Percentiles rank a stretch among this genome's conserved stretches.
Evolutionary conservation across 2,329 filamentous ascomycete genomes (phyloP).

Genomic region (Xylariaceae sp.): DNA sequence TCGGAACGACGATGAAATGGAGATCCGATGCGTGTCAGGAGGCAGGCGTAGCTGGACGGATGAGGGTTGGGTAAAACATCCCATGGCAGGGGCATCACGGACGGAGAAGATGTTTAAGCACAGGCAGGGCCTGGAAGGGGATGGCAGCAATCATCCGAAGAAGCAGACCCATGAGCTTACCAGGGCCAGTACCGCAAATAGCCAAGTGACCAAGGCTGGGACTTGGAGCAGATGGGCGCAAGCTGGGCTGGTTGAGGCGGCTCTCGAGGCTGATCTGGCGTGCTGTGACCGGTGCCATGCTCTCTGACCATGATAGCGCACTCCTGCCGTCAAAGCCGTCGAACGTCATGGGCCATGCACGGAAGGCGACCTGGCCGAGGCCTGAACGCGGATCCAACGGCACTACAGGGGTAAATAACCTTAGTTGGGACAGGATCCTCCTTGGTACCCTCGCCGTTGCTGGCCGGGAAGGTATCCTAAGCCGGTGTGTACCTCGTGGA

Average conservation of each 20-base stretch:
- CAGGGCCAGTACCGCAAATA: constrained; percentile 1
- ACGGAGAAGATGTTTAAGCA: constrained; percentile 14
- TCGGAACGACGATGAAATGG: constrained; percentile 34
- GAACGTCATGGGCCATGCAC: constrained; percentile 16
- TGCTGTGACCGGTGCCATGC: too few species aligned
- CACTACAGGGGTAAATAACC: too few species aligned
- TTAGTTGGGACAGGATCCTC: too few species aligned
- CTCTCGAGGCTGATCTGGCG: neutral
- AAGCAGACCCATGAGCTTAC: constrained; percentile 1
- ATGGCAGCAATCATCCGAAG: constrained; percentile 5
- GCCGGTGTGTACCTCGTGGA: constrained; percentile 6
- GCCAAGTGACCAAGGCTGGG: too few species aligned
- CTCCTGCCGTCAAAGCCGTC: constrained; percentile 9
- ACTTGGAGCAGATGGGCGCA: neutral
- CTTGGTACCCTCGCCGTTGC: too few species aligned
- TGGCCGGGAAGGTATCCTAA: too few species aligned
- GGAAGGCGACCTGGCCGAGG: constrained; percentile 19
- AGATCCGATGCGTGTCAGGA: constrained; percentile 39
- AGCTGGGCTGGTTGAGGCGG: neutral
- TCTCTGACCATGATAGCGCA: constrained; percentile 5
- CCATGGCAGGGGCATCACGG: constrained; percentile 17
- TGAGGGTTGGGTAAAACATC: constrained; percentile 21
- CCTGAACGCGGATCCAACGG: constrained; percentile 11
- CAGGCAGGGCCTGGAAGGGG: neutral
- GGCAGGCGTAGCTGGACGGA: constrained; percentile 21